Percentiles rank a stretch among this genome's conserved stretches.
These are phyloP conservation scores for Rhododendron mucronatum DNA, from an alignment of 148 eudicot species.

Conservation along the genomic window DNA sequence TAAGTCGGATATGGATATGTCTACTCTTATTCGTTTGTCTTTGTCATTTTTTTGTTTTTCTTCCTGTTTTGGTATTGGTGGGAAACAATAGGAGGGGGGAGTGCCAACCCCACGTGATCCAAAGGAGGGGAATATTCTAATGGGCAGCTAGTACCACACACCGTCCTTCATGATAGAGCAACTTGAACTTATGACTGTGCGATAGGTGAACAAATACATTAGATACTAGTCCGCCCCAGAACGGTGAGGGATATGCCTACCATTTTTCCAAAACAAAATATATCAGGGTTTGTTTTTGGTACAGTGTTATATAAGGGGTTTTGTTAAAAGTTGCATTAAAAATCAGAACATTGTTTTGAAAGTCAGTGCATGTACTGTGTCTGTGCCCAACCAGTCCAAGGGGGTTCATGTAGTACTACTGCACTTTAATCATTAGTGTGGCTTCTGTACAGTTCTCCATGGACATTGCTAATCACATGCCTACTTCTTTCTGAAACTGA, in stretches of 20 bases:
- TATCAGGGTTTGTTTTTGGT: neutral
- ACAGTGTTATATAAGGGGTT: neutral
- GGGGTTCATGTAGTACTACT: neutral
- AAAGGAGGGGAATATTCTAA: neutral
- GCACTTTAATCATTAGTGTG: neutral
- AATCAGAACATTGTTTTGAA: neutral
- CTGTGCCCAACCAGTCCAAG: neutral
- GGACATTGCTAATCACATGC: neutral
- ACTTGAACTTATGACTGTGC: neutral
- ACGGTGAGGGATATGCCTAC: neutral
- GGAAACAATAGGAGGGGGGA: neutral
- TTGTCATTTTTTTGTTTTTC: neutral
- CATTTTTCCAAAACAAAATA: neutral
- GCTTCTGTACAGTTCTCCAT: neutral
- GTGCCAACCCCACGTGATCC: neutral
- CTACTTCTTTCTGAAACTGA: neutral
- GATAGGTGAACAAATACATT: neutral
- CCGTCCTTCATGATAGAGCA: neutral
- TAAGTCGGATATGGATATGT: neutral
- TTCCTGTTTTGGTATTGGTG: neutral
- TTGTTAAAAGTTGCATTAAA: neutral
- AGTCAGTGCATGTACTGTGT: neutral
- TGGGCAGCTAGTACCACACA: neutral
- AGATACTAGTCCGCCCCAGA: neutral
- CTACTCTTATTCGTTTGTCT: neutral